Base-by-base conservation (phyloP, 768 basidiomycete genomes). In the Russula sp. region DNA sequence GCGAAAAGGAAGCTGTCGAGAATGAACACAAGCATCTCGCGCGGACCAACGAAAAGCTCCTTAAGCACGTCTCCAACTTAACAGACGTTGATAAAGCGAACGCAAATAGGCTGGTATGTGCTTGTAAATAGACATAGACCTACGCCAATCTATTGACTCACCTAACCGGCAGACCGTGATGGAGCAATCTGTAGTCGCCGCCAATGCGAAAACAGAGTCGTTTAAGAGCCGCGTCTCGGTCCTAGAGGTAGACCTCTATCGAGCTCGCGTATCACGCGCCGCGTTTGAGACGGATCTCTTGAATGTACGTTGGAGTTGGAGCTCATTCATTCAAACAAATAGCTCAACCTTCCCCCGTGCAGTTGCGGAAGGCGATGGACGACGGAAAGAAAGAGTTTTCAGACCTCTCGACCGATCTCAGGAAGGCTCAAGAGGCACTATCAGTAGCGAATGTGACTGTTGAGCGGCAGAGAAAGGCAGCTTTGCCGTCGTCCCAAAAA, bases 1-100 rank as follows among this genome's bases (percentile, higher is more conserved):
- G 94, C 35, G 86, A 88, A 61, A 94, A 89, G 74, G 94, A 97
- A 63, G 86, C 90, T 18, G 75, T 87, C 3, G 91, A 94, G 37
- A 77, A 77, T 1, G 91, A 94, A 71, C 81, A 86, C 51, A 91
- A 91, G 73, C 82, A 77, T 37, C 74, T 86, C 39, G 70, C 76
- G 18, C 80, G 86, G 54, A 79, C 76, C 35, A 72, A 81, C 16
- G 84, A 87, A 67, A 84, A 84, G 58, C 84, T 87, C 67, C 74
- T 78, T 32, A 82, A 81, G 62, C 80, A 82, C 6, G 76, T 94
- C 13, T 92, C 94, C 62, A 80, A 81, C 40, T 75, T 88, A 4
- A 75, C 77, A 11, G 87, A 88, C 58, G 73, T 81, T 0, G 88
- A 94, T 69, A 84, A 85, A 65, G 79, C 77, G 48, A 75, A 91